phyloP scores from a whole-genome alignment of 306 rosid species.

The Begonia peltatifolia region DNA sequence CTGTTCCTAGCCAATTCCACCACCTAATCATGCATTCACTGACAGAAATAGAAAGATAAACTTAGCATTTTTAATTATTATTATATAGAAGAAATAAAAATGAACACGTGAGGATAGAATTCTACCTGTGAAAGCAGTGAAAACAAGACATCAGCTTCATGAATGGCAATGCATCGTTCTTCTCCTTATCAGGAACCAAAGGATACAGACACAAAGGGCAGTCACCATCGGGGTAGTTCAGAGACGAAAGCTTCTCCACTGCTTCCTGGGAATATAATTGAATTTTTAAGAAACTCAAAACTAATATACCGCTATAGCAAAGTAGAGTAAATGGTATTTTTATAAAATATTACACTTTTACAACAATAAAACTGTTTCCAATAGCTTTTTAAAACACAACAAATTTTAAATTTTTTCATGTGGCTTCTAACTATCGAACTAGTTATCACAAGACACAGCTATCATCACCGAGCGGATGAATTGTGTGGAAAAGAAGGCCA shows the following conservation, averaged over 20 bases:
- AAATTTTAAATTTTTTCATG: no score
- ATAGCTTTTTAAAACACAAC: no score
- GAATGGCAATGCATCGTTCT: constrained; percentile 35
- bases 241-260: constrained; percentile 53
- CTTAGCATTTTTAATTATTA: no score
- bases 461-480: no score
- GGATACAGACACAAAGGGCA: constrained; percentile 74
- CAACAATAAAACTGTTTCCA: no score
- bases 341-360: no score
- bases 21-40: constrained; percentile 72
- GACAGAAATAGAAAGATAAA: constrained; percentile 17
- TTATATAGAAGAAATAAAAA: no score
- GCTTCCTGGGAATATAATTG: constrained; percentile 51
- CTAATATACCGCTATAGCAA: neutral
- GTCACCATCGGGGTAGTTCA: constrained; percentile 90
- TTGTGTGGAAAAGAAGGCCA: no score
- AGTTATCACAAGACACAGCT: no score
- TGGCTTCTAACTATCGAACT: no score
- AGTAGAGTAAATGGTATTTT: no score
- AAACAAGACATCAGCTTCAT: constrained; percentile 91
- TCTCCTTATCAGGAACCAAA: constrained; percentile 38
- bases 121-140: constrained; percentile 76
- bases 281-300: neutral
- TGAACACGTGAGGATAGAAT: neutral
- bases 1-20: constrained; percentile 65